Evolutionary conservation across 129 eudicot genomes (phyloP).

Genomic region (Saposhnikovia divaricata): DNA sequence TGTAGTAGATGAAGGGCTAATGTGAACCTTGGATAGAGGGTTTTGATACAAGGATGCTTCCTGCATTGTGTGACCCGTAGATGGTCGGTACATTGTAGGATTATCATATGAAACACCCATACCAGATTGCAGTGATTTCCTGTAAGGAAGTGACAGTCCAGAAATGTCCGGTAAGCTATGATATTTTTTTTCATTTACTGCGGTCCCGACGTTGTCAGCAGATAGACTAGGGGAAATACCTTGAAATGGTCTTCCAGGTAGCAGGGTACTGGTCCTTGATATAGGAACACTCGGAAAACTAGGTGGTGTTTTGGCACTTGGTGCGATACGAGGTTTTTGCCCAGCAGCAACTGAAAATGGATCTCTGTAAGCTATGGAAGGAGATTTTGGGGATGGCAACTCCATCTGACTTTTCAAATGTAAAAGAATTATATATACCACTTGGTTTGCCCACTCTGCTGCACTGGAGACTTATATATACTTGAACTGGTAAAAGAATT

Average conservation of each 20-base stretch:
- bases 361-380: conserved; percentile 38
- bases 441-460: conserved; percentile 31
- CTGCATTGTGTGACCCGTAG: conserved; percentile 31
- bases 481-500: conserved; percentile 28
- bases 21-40: conserved; percentile 18
- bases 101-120: conserved; percentile 24
- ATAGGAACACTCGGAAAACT: conserved; percentile 69
- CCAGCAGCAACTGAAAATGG: conserved; percentile 36
- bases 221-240: conserved; percentile 24
- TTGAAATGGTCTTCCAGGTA: conserved; percentile 38
- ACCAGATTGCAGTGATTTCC: conserved; percentile 26
- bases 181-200: conserved; percentile 54
- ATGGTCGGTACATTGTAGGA: conserved; percentile 24
- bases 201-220: conserved; percentile 24
- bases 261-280: conserved; percentile 59
- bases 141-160: conserved; percentile 55
- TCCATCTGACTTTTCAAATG: conserved; percentile 31
- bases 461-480: conserved; percentile 30
- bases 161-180: conserved; percentile 90
- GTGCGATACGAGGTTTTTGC: conserved; percentile 40
- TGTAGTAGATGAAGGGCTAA: conserved; percentile 33
- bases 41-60: conserved; percentile 35
- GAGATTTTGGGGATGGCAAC: conserved; percentile 32
- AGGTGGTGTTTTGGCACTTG: conserved; percentile 57
- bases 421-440: too few species aligned